These are phyloP conservation scores for Penicillium sp. DNA, from an alignment of 2,329 filamentous ascomycete genomes.

Conservation along the genomic window DNA sequence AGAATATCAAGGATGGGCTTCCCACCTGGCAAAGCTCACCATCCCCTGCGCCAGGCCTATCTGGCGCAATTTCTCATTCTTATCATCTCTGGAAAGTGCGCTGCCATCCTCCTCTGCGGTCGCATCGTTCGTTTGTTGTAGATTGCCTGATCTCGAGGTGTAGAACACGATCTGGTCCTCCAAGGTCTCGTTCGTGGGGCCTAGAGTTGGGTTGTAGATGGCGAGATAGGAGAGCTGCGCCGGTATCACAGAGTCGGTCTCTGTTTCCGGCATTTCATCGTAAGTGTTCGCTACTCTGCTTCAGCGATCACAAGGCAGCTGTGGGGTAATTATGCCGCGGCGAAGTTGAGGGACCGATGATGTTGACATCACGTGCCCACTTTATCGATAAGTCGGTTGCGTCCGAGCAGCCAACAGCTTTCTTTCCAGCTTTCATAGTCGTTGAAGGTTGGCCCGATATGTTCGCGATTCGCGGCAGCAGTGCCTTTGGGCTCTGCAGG, in stretches of 20 bases:
- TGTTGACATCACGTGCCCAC: constrained; percentile 39
- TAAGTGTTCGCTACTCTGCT: constrained; percentile 14
- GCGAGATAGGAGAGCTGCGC: constrained; percentile 87
- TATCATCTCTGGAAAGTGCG: constrained; percentile 59
- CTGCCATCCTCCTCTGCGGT: constrained; percentile 26
- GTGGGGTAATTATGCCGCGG: constrained; percentile 7
- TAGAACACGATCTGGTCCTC: constrained; percentile 91
- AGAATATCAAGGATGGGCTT: constrained; percentile 18
- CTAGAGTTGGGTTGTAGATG: constrained; percentile 90
- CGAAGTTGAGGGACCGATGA: constrained; percentile 21
- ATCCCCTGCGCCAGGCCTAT: constrained; percentile 96
- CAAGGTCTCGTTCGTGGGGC: constrained; percentile 70
- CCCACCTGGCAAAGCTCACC: constrained; percentile 79
- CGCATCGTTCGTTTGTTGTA: constrained; percentile 25
- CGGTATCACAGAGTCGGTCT: constrained; percentile 58
- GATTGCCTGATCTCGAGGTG: constrained; percentile 57
- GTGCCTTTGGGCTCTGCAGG: constrained; percentile 28
- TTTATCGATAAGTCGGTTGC: constrained; percentile 29
- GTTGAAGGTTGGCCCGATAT: constrained; percentile 19
- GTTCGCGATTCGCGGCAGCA: constrained; percentile 27
- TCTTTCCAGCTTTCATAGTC: not conserved
- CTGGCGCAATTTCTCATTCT: constrained; percentile 85
- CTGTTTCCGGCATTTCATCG: constrained; percentile 45
- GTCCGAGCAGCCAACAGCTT: constrained; percentile 10
- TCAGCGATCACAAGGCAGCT: constrained; percentile 14